These are phyloP conservation scores for Cercospora sp. DNA, from an alignment of 2,329 filamentous ascomycete genomes.

Conservation along the genomic window DNA sequence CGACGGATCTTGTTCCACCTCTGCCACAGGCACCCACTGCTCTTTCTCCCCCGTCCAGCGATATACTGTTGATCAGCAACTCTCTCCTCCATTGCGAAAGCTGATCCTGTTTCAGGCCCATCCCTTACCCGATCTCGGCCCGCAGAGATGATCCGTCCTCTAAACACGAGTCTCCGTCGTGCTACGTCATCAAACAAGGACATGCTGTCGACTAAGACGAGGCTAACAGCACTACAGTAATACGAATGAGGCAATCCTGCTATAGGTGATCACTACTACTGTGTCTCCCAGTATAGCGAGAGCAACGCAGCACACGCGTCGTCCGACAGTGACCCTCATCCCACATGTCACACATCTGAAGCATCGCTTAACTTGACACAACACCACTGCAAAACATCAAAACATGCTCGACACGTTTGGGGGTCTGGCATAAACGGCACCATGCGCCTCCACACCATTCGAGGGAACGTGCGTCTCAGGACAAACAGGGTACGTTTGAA, in stretches of 20 bases:
- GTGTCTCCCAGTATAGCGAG: background rate
- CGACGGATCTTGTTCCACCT: background rate
- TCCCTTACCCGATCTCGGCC: background rate
- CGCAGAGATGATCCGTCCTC: background rate
- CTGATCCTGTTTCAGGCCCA: background rate
- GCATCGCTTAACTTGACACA: background rate
- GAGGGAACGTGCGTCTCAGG: background rate
- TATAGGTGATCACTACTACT: background rate
- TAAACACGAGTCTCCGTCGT: background rate
- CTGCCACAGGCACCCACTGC: background rate
- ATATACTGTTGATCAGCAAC: background rate
- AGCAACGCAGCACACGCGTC: background rate
- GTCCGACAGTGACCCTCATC: background rate
- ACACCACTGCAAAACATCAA: background rate
- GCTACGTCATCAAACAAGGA: background rate
- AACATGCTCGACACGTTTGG: background rate
- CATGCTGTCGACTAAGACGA: background rate
- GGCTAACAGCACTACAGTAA: background rate
- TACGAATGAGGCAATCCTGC: background rate
- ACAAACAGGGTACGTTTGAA: background rate
- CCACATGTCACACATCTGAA: background rate
- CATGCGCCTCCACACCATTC: background rate
- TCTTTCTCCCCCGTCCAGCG: background rate
- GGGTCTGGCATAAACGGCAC: background rate
- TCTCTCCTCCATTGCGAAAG: background rate